phyloP scores from a whole-genome alignment of 2,329 filamentous ascomycete species.

The Xylariaceae sp. region DNA sequence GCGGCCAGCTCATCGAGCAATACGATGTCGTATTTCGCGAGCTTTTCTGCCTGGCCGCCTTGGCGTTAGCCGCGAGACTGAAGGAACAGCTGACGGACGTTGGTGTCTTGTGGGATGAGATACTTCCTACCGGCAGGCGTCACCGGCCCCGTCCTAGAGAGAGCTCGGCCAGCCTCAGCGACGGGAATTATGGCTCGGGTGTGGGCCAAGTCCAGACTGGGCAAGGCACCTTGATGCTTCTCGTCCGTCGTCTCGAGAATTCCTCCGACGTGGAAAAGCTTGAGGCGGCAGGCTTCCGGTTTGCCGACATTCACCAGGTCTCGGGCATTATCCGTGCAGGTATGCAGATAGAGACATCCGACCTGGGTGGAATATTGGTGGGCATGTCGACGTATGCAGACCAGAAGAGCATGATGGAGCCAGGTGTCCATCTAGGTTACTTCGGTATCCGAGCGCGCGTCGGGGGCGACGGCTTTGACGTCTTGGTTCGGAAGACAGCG shows the following conservation, averaged over 20 bases:
- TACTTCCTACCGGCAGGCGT: conserved; percentile 57
- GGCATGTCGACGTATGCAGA: conserved; percentile 58
- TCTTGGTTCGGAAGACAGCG: conserved; percentile 52
- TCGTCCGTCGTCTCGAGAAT: conserved; percentile 59
- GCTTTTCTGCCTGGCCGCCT: conserved; percentile 74
- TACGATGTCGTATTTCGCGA: conserved; percentile 77
- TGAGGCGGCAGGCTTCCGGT: conserved; percentile 70
- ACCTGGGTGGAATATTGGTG: conserved; percentile 56
- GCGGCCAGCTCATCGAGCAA: conserved; percentile 56
- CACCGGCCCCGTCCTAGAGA: conserved; percentile 13
- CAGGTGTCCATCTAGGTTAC: conserved; percentile 52
- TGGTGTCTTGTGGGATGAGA: conserved; percentile 70
- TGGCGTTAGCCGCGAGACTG: conserved; percentile 64
- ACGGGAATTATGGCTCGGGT: conserved; percentile 10
- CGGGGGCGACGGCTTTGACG: conserved; percentile 53
- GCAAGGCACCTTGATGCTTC: conserved; percentile 73
- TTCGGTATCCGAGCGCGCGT: conserved; percentile 52
- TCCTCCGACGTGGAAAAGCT: conserved; percentile 58
- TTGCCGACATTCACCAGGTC: conserved; percentile 65
- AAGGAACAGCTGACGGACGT: conserved; percentile 57
- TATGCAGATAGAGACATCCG: conserved; percentile 64
- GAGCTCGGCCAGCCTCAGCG: conserved; percentile 6
- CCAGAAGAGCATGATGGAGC: conserved; percentile 40
- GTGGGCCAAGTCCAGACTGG: conserved; percentile 42
- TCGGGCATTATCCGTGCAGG: conserved; percentile 61